Percentiles rank a stretch among this genome's conserved stretches.
Conservation (phyloP, 2,329 filamentous ascomycete species). For the Tolypocladium tundrense region DNA sequence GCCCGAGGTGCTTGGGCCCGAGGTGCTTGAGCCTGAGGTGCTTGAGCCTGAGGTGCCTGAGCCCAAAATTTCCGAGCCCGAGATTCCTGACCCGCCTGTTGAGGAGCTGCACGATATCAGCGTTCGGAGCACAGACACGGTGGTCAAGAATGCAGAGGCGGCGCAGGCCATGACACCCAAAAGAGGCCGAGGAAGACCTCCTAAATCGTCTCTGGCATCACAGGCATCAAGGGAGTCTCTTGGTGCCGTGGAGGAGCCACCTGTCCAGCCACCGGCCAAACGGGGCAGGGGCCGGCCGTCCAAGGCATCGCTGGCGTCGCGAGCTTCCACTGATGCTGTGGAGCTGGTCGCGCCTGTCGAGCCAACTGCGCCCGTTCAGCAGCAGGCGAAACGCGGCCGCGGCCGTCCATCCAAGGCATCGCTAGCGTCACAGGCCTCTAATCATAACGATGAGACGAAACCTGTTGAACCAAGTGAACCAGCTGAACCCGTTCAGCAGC, state of each 20-base stretch:
- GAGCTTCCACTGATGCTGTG: slow-evolving; percentile 12
- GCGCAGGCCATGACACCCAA: slow-evolving; percentile 11
- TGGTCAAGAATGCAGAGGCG: slow-evolving; percentile 23
- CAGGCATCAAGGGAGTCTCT: slow-evolving; percentile 1
- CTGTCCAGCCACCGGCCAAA: slow-evolving; percentile 4
- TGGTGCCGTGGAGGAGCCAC: neutral
- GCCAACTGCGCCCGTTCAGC: neutral
- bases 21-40: neutral
- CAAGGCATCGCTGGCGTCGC: slow-evolving; percentile 15
- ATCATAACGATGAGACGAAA: slow-evolving; percentile 10
- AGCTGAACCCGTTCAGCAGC: slow-evolving; percentile 1
- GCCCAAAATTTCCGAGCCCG: slow-evolving; percentile 6
- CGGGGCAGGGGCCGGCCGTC: slow-evolving; percentile 13
- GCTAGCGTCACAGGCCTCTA: slow-evolving; percentile 12
- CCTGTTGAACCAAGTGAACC: slow-evolving; percentile 3
- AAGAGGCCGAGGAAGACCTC: slow-evolving; percentile 13
- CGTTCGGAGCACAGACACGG: slow-evolving; percentile 30
- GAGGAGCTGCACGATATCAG: slow-evolving; percentile 23
- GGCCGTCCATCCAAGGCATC: slow-evolving; percentile 22
- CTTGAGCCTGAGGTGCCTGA: slow-evolving; percentile 4
- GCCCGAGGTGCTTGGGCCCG: neutral
- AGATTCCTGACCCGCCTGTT: neutral
- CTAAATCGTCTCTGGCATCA: slow-evolving; percentile 2
- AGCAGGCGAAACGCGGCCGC: slow-evolving; percentile 16
- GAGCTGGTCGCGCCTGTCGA: slow-evolving; percentile 10